Percentiles rank a stretch among this genome's conserved stretches.
These are phyloP conservation scores for Dimocarpus longan DNA, from an alignment of 345 rosid genomes.

Conservation along the genomic window DNA sequence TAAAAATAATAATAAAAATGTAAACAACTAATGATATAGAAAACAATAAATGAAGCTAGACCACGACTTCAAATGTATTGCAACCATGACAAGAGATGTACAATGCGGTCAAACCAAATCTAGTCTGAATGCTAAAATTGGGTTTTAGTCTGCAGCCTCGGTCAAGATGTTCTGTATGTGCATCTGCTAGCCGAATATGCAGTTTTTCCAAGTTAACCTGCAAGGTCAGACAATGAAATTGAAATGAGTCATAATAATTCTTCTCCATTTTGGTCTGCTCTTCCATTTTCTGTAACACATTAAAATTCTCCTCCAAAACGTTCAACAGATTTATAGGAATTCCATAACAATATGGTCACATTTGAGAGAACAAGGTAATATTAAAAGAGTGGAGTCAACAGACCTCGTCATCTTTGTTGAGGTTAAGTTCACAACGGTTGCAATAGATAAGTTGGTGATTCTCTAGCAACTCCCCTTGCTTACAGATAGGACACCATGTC, in stretches of 20 bases:
- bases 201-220: slow-evolving; percentile 61
- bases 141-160: slow-evolving; percentile 78
- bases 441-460: slow-evolving; percentile 57
- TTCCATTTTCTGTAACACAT: neutral
- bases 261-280: too few species aligned
- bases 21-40: neutral
- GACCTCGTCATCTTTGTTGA: slow-evolving; percentile 73
- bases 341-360: too few species aligned
- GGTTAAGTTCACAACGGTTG: slow-evolving; percentile 62
- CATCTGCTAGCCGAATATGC: slow-evolving; percentile 63
- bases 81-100: slow-evolving; percentile 73
- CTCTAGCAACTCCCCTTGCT: slow-evolving; percentile 76
- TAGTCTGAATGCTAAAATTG: slow-evolving; percentile 47
- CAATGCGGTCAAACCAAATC: slow-evolving; percentile 68
- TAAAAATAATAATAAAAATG: too few species aligned
- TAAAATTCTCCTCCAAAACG: too few species aligned
- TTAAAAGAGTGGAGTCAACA: slow-evolving; percentile 4
- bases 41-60: slow-evolving; percentile 32
- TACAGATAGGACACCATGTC: slow-evolving; percentile 93
- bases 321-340: too few species aligned
- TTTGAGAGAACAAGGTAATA: neutral
- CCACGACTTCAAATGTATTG: slow-evolving; percentile 61
- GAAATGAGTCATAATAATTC: neutral
- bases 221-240: slow-evolving; percentile 1
- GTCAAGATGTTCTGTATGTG: slow-evolving; percentile 65